phyloP scores from a whole-genome alignment of 2,329 filamentous ascomycete species.

The Microdochium nivale region DNA sequence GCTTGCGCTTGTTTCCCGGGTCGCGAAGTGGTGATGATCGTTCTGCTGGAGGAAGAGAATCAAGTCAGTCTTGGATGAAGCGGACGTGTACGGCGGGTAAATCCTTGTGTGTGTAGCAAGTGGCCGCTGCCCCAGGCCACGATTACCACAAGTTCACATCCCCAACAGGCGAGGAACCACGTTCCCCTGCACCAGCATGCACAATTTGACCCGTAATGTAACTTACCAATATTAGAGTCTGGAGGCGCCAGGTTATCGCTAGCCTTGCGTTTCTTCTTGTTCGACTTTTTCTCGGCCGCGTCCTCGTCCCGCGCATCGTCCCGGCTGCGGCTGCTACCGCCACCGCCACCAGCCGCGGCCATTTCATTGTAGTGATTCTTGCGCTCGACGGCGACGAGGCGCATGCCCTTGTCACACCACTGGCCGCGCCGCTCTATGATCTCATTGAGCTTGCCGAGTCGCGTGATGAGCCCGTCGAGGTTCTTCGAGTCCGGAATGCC shows the following conservation, averaged over 20 bases:
- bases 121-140: background rate
- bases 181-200: background rate
- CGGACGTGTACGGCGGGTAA: background rate
- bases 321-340: too few relatives aligned
- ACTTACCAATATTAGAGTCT: slow-evolving; percentile 31
- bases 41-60: slow-evolving; percentile 28
- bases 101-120: background rate
- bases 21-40: slow-evolving; percentile 46
- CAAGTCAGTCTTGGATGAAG: slow-evolving; percentile 8
- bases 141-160: background rate
- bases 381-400: slow-evolving; percentile 56
- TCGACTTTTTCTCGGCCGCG: slow-evolving; percentile 45
- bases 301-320: slow-evolving; percentile 42
- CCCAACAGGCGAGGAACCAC: too few relatives aligned
- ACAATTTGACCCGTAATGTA: background rate
- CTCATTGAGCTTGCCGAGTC: slow-evolving; percentile 55
- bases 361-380: slow-evolving; percentile 53
- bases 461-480: slow-evolving; percentile 54
- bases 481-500: slow-evolving; percentile 55
- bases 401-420: slow-evolving; percentile 65
- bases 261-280: slow-evolving; percentile 75
- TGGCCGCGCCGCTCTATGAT: slow-evolving; percentile 59
- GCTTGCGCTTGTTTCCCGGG: slow-evolving; percentile 36
- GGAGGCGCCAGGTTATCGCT: slow-evolving; percentile 48
- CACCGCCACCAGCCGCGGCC: slow-evolving; percentile 26